Conservation (phyloP, 148 eudicot species). For the Heliamphora exappendiculata region DNA sequence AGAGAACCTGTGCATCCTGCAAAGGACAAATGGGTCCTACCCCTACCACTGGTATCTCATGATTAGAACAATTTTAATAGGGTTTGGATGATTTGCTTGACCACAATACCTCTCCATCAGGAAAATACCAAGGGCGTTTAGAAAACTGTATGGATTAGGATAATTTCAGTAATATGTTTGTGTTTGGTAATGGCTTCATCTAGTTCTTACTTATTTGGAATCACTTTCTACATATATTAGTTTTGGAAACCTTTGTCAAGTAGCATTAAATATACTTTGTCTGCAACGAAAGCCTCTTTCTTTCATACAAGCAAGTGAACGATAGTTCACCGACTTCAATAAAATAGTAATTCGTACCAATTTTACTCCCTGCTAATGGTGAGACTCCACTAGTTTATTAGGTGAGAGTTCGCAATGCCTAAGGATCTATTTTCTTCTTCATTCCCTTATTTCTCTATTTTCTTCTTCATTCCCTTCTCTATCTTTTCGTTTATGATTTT, state of each 20-base stretch:
- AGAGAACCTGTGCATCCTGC: no score
- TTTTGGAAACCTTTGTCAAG: not conserved
- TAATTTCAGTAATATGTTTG: not conserved
- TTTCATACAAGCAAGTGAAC: not conserved
- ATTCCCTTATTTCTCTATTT: not conserved
- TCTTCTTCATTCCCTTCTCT: not conserved
- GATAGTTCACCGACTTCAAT: not conserved
- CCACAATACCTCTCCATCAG: no score
- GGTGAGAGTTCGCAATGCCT: not conserved
- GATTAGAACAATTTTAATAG: no score
- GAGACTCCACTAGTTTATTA: not conserved
- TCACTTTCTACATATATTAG: not conserved
- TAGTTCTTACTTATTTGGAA: not conserved
- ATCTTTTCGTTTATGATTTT: not conserved
- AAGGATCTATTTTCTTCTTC: not conserved
- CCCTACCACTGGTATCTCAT: no score
- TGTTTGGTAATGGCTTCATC: constrained; percentile 1
- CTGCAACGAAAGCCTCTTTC: not conserved
- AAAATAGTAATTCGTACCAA: not conserved
- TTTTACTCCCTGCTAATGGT: not conserved
- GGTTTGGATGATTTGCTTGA: no score
- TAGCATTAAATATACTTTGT: not conserved
- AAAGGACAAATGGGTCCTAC: no score
- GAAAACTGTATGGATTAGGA: not conserved
- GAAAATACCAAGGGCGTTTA: not conserved